A percentile compares a stretch with the other conserved stretches of the same genome.
These are phyloP conservation scores for Phtheirospermum japonicum DNA, from an alignment of 257 asterid genomes.

Conservation along the genomic window DNA sequence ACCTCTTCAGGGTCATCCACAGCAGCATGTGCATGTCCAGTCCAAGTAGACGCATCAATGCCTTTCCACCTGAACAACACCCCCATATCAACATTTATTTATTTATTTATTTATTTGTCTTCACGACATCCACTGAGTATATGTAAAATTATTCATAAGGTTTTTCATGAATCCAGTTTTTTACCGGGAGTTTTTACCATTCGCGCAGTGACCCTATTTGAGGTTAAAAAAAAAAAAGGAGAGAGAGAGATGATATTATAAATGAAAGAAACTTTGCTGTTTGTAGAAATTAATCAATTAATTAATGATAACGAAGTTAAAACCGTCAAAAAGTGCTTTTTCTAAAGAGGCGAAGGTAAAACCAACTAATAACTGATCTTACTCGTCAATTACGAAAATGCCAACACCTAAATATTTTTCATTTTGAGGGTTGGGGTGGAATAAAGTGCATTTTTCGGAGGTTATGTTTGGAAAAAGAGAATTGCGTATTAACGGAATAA, in stretches of 20 bases:
- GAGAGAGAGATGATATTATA: too few relatives aligned
- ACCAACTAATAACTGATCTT: conserved; percentile 33
- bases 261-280: too few relatives aligned
- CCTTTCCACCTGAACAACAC: neutral
- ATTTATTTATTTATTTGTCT: too few relatives aligned
- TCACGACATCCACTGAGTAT: too few relatives aligned
- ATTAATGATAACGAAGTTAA: too few relatives aligned
- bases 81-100: too few relatives aligned
- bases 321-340: conserved; percentile 46
- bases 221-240: too few relatives aligned
- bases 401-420: neutral
- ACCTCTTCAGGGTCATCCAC: conserved; percentile 2
- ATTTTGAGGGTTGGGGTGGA: conserved; percentile 19
- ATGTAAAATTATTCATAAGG: too few relatives aligned
- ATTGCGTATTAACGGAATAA: conserved; percentile 33
- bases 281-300: too few relatives aligned
- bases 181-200: too few relatives aligned
- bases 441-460: conserved; percentile 21
- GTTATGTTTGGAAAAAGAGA: conserved; percentile 31
- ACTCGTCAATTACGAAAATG: conserved; percentile 29
- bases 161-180: too few relatives aligned
- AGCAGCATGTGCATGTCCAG: neutral
- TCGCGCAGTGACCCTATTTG: too few relatives aligned
- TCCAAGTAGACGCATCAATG: neutral
- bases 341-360: neutral